phyloP scores from a whole-genome alignment of 768 basidiomycete species.

The Punctularia strigosozonata region DNA sequence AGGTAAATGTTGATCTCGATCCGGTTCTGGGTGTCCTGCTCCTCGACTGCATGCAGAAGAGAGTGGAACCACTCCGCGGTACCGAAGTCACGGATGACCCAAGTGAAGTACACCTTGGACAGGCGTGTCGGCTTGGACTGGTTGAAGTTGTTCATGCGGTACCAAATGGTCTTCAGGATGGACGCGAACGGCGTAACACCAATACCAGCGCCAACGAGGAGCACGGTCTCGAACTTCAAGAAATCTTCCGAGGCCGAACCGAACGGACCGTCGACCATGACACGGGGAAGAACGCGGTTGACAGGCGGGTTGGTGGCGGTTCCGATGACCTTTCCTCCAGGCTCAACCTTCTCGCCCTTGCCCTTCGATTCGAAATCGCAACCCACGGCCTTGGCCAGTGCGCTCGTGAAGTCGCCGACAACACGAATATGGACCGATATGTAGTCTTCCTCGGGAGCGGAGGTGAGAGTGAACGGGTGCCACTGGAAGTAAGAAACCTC shows the following conservation, averaged over 20 bases:
- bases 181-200: slow-evolving; percentile 95
- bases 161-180: slow-evolving; percentile 88
- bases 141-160: slow-evolving; percentile 86
- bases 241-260: slow-evolving; percentile 89
- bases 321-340: slow-evolving; percentile 50
- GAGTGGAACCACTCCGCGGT: slow-evolving; percentile 92
- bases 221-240: slow-evolving; percentile 77
- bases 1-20: slow-evolving; percentile 95
- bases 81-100: slow-evolving; percentile 92
- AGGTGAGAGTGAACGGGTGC: slow-evolving; percentile 95
- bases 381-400: slow-evolving; percentile 70
- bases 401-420: slow-evolving; percentile 85
- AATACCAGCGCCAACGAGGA: slow-evolving; percentile 90
- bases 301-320: slow-evolving; percentile 45
- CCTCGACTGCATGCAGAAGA: slow-evolving; percentile 84
- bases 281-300: slow-evolving; percentile 68
- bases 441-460: slow-evolving; percentile 92
- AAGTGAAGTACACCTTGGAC: slow-evolving; percentile 88
- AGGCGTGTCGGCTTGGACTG: slow-evolving; percentile 66
- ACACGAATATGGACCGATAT: slow-evolving; percentile 89
- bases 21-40: slow-evolving; percentile 73
- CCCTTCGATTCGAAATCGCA: slow-evolving; percentile 63
- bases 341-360: slow-evolving; percentile 31
- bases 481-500: slow-evolving; percentile 93
- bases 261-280: slow-evolving; percentile 97